Evolutionary conservation across 805 yeast species (phyloP), one percentile per base, ranked within the genome.

Genomic region (Metschnikowia santaceciliae): DNA sequence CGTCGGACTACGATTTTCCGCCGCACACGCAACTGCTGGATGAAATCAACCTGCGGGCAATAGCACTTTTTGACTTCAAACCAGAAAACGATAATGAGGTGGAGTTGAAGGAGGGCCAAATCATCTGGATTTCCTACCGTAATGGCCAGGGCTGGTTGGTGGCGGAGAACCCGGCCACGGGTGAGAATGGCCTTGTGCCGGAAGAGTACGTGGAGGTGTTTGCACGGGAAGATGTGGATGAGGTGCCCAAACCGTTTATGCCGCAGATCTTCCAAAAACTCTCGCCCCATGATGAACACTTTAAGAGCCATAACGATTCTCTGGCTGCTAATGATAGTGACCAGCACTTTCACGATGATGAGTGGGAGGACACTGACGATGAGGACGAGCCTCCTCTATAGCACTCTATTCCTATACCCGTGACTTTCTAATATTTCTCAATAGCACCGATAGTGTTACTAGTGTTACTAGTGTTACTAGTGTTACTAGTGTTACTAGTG

Each of bases 121-220:
- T 81, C 13, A 81, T 94, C 2, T 85, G 90, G 80, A 86, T 94
- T 32, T 82, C 86, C 52, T 92, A 91, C 66, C 81, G 95, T 51
- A 96, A 92, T 66, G 98, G 98, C 23, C 97, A 92, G 66, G 99
- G 99, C 6, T 94, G 99, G 99, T 77, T 94, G 3, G 97, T 94
- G 47, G 98, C 97, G 0, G 83, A 81, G 59, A 90, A 90, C 61
- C 85, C 88, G 1, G 75, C 63, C 26, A 77, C 86, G 2, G 90
- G 89, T 1, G 86, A 84, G 55, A 88, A 95, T 11, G 99, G 99
- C 1, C 78, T 94, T 47, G 96, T 94, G 5, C 99, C 99, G 1
- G 96, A 91, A 61, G 97, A 88, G 61, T 94, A 91, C 61, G 97
- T 94, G 32, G 86, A 88, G 50, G 65, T 79, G 4, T 41, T 68